Conservation (phyloP, 768 basidiomycete species). For the Tulasnella sp. region DNA sequence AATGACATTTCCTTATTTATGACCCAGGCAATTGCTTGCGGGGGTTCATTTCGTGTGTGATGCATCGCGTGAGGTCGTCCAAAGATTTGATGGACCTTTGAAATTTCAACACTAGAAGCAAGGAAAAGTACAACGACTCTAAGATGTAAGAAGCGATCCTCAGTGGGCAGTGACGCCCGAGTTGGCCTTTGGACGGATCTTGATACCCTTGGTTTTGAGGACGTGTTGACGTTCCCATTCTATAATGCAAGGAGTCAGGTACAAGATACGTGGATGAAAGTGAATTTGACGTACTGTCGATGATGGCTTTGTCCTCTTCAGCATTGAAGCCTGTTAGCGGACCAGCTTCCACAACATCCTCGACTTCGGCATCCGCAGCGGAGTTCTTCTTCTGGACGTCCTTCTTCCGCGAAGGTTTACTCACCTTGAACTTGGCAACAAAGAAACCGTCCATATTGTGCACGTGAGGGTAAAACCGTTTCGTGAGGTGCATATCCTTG, state of each 20-base stretch:
- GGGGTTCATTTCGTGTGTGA: background rate
- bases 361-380: constrained; percentile 23
- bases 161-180: background rate
- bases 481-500: constrained; percentile 63
- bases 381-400: constrained; percentile 22
- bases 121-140: background rate
- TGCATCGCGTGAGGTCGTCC: background rate
- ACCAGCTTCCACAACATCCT: constrained; percentile 26
- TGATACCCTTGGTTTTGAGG: constrained; percentile 34
- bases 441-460: constrained; percentile 99
- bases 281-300: background rate
- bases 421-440: constrained; percentile 97
- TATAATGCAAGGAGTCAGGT: constrained; percentile 9
- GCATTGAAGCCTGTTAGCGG: constrained; percentile 50
- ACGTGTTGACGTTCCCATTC: constrained; percentile 29
- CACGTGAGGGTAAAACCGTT: constrained; percentile 91
- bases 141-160: background rate
- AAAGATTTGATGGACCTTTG: background rate
- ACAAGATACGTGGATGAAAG: background rate
- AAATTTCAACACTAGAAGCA: background rate
- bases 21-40: background rate
- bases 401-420: constrained; percentile 39
- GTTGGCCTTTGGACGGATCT: constrained; percentile 18
- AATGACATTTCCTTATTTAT: background rate
- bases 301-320: constrained; percentile 47